Evolutionary conservation across 768 basidiomycete genomes (phyloP).

Genomic region (Rhodotorula kratochvilovae): DNA sequence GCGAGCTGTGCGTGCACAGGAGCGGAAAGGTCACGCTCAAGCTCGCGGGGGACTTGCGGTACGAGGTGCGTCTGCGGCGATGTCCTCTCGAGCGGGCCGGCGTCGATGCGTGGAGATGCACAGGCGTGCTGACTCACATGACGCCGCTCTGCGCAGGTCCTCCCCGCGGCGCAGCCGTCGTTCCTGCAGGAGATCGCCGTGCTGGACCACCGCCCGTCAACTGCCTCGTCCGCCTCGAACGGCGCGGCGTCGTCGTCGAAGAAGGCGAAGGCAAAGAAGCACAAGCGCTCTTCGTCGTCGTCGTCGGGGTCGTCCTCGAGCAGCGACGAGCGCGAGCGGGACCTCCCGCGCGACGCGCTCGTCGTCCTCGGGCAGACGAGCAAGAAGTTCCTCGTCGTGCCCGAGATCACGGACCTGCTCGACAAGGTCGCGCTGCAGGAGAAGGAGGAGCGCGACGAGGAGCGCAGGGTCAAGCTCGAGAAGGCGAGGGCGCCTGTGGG

Average conservation of each 20-base stretch:
- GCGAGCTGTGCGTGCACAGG: constrained; percentile 38
- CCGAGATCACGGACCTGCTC: constrained; percentile 39
- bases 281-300: neutral
- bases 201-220: constrained; percentile 29
- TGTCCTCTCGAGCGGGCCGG: too few species aligned
- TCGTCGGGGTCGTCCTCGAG: too few species aligned
- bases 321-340: neutral
- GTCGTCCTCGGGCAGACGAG: constrained; percentile 43
- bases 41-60: constrained; percentile 33
- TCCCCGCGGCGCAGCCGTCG: constrained; percentile 42
- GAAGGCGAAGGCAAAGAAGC: neutral
- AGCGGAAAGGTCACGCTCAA: constrained; percentile 41
- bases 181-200: constrained; percentile 44
- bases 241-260: neutral
- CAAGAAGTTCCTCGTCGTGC: constrained; percentile 44
- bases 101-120: too few species aligned
- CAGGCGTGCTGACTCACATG: too few species aligned
- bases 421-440: constrained; percentile 18
- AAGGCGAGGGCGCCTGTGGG: neutral
- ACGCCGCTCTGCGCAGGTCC: constrained; percentile 21
- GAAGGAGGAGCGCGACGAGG: constrained; percentile 27
- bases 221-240: neutral
- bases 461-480: constrained; percentile 10
- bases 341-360: constrained; percentile 30
- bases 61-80: constrained; percentile 37